Evolutionary conservation across 495 filamentous ascomycete species (phyloP).

Genomic region (Penicillium parvum): DNA sequence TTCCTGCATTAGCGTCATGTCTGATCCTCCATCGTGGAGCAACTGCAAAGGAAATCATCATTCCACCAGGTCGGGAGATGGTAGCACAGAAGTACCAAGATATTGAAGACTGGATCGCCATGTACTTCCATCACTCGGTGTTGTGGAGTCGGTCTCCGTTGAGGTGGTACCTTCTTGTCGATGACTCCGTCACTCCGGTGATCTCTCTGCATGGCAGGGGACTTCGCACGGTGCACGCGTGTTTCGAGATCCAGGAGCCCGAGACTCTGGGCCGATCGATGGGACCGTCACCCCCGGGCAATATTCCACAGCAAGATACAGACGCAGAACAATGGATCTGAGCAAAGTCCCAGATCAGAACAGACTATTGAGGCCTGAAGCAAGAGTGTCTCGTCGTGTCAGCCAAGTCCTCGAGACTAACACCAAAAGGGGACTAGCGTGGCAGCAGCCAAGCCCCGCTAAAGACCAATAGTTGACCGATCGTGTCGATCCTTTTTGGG

Average conservation of each 20-base stretch:
- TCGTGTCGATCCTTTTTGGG: conserved; percentile 42
- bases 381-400: conserved; percentile 2
- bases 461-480: conserved; percentile 47
- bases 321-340: no score
- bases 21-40: conserved; percentile 12
- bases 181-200: no score
- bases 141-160: no score
- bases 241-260: not conserved
- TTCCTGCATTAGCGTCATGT: conserved; percentile 45
- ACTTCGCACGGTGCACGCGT: not conserved
- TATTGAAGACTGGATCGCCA: no score
- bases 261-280: conserved; percentile 1
- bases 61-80: not conserved
- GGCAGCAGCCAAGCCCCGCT: conserved; percentile 38
- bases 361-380: conserved; percentile 24
- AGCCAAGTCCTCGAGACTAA: not conserved
- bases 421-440: conserved; percentile 10
- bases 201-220: no score
- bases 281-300: no score
- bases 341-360: no score
- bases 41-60: conserved; percentile 19
- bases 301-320: no score
- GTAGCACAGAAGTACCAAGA: no score
- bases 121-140: no score
- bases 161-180: no score